Percentiles rank a stretch among this genome's conserved stretches.
These are phyloP conservation scores for Nymphaea thermarum DNA, from an alignment of 164 flowering plant genomes.

Conservation along the genomic window DNA sequence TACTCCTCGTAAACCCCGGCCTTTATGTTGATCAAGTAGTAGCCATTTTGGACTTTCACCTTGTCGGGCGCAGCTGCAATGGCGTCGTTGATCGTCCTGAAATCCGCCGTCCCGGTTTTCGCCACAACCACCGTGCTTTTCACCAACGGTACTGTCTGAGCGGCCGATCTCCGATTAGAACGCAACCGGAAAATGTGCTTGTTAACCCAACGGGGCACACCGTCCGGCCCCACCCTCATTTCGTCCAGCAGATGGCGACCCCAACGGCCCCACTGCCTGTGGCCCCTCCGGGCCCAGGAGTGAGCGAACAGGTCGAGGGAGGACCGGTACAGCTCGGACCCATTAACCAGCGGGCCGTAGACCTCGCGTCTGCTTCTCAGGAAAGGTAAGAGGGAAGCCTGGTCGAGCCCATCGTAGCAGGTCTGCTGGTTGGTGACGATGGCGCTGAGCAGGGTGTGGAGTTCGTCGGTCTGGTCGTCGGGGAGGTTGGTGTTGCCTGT, in stretches of 20 bases:
- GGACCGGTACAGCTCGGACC: slow-evolving; percentile 10
- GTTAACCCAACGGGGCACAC: slow-evolving; percentile 7
- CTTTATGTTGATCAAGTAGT: slow-evolving; percentile 28
- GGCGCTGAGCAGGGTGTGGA: slow-evolving; percentile 27
- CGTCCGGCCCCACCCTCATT: neutral
- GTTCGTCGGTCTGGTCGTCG: slow-evolving; percentile 10
- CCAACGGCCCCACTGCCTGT: neutral
- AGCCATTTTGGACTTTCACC: slow-evolving; percentile 10
- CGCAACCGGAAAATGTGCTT: slow-evolving; percentile 5
- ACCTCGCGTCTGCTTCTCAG: slow-evolving; percentile 1
- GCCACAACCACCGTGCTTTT: slow-evolving; percentile 11
- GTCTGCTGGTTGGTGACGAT: slow-evolving; percentile 26
- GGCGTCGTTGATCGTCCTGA: slow-evolving; percentile 14
- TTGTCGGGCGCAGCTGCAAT: slow-evolving; percentile 28
- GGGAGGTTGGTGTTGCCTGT: slow-evolving; percentile 1
- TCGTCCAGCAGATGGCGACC: neutral
- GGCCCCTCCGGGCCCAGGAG: slow-evolving; percentile 9
- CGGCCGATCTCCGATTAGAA: neutral
- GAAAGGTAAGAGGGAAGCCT: slow-evolving; percentile 3
- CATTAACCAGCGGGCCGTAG: slow-evolving; percentile 11
- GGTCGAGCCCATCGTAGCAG: slow-evolving; percentile 18
- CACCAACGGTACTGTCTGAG: neutral
- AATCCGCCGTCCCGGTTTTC: slow-evolving; percentile 12
- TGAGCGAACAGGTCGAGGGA: slow-evolving; percentile 16
- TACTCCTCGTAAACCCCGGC: slow-evolving; percentile 46